A percentile compares a stretch with the other conserved stretches of the same genome.
phyloP scores from a whole-genome alignment of 2,329 filamentous ascomycete genomes.

The Endoconidiophora laricicola region DNA sequence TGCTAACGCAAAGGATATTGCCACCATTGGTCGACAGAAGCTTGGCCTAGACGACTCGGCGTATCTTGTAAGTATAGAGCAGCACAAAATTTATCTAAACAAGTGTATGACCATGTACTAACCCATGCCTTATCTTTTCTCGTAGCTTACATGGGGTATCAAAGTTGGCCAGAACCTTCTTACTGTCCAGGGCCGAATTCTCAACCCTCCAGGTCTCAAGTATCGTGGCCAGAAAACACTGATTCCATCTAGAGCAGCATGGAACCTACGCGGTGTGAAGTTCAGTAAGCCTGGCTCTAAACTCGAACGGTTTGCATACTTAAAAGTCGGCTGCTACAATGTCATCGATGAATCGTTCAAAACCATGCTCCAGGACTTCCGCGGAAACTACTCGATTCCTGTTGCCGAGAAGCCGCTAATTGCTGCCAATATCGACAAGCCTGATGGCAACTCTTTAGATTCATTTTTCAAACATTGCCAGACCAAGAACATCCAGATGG shows the following conservation, averaged over 20 bases:
- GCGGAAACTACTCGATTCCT: constrained; percentile 11
- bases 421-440: constrained; percentile 6
- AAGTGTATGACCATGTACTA: background rate
- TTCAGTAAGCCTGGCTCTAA: constrained; percentile 33
- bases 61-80: constrained; percentile 22
- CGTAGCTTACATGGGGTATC: constrained; percentile 40
- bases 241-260: constrained; percentile 36
- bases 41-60: constrained; percentile 38
- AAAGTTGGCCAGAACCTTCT: constrained; percentile 44
- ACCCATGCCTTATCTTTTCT: background rate
- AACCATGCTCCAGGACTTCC: constrained; percentile 9
- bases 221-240: constrained; percentile 30
- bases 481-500: constrained; percentile 22
- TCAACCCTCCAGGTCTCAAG: constrained; percentile 40
- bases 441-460: constrained; percentile 15
- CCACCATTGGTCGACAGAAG: constrained; percentile 35
- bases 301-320: constrained; percentile 34
- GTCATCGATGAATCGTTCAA: constrained; percentile 21
- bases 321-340: constrained; percentile 22
- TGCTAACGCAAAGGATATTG: constrained; percentile 51
- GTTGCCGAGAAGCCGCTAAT: constrained; percentile 8
- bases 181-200: constrained; percentile 55
- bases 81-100: background rate
- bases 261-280: constrained; percentile 48
- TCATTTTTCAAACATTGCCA: constrained; percentile 20